Conservation (phyloP, 495 filamentous ascomycete genomes). For the Clohesyomyces aquaticus region DNA sequence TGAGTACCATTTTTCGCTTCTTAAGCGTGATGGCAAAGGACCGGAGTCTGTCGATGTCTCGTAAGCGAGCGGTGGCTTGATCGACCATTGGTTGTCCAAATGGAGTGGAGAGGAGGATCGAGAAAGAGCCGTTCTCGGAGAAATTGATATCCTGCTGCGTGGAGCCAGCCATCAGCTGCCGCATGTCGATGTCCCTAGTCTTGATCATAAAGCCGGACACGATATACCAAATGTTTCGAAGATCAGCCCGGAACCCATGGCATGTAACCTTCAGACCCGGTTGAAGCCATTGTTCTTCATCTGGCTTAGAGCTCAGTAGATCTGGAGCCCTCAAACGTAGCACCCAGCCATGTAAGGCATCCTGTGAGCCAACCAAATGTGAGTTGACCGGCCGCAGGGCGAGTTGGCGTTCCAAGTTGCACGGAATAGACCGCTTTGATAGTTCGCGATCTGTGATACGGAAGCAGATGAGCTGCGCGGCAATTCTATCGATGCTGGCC, state of each 20-base stretch:
- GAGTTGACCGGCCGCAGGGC: background rate
- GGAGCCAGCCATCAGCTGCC: constrained; percentile 53
- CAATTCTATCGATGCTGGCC: constrained; percentile 15
- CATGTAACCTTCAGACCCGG: constrained; percentile 14
- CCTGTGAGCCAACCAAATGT: background rate
- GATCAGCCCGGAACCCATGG: constrained; percentile 23
- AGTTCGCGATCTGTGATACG: constrained; percentile 18
- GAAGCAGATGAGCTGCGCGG: constrained; percentile 15
- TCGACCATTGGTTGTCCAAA: constrained; percentile 62
- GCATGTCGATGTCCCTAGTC: constrained; percentile 25
- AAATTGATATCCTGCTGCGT: constrained; percentile 65
- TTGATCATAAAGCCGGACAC: constrained; percentile 22
- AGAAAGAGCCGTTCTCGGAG: constrained; percentile 61
- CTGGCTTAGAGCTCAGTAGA: constrained; percentile 16
- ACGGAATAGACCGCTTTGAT: background rate
- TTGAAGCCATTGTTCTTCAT: constrained; percentile 21
- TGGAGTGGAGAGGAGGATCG: constrained; percentile 58
- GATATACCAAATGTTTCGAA: constrained; percentile 20
- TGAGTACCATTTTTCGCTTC: constrained; percentile 56
- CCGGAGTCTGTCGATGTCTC: constrained; percentile 67
- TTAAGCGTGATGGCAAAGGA: constrained; percentile 65
- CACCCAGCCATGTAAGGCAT: constrained; percentile 18
- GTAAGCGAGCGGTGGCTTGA: constrained; percentile 58
- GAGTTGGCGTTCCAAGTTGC: constrained; percentile 1
- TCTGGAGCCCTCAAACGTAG: constrained; percentile 6